These are phyloP conservation scores for Reticulascus tulasneorum DNA, from an alignment of 2,329 filamentous ascomycete genomes.

Conservation along the genomic window DNA sequence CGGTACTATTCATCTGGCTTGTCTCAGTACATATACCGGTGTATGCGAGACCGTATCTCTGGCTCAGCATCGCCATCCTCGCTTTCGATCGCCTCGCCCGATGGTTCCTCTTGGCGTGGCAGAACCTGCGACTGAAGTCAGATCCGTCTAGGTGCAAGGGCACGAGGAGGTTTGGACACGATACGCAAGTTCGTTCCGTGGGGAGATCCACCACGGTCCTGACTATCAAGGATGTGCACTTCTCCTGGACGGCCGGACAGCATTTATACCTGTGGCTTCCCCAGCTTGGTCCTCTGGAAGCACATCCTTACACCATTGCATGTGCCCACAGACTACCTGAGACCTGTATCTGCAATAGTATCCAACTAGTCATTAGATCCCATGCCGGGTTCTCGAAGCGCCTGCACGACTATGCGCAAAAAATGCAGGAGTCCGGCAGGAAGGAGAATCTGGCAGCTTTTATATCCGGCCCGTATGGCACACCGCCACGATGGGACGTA, in stretches of 20 bases:
- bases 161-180: conserved; percentile 47
- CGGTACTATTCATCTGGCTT: conserved; percentile 58
- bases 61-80: conserved; percentile 61
- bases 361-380: conserved; percentile 54
- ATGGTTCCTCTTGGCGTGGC: conserved; percentile 42
- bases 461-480: conserved; percentile 53
- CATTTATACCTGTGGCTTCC: conserved; percentile 60
- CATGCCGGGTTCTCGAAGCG: conserved; percentile 55
- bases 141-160: conserved; percentile 41
- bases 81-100: conserved; percentile 59
- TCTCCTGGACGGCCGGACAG: conserved; percentile 56
- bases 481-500: conserved; percentile 51
- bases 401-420: conserved; percentile 35
- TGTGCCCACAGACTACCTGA: conserved; percentile 46
- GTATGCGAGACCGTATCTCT: conserved; percentile 58
- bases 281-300: conserved; percentile 47
- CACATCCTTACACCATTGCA: conserved; percentile 61
- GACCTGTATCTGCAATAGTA: conserved; percentile 53
- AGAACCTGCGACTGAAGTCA: conserved; percentile 44
- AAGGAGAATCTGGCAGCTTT: conserved; percentile 37
- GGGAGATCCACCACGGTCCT: conserved; percentile 52
- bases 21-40: conserved; percentile 60
- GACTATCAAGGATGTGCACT: conserved; percentile 57
- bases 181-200: conserved; percentile 43
- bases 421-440: conserved; percentile 6